Conservation (phyloP, 2,329 filamentous ascomycete species). For the Pseudogymnoascus sp. region DNA sequence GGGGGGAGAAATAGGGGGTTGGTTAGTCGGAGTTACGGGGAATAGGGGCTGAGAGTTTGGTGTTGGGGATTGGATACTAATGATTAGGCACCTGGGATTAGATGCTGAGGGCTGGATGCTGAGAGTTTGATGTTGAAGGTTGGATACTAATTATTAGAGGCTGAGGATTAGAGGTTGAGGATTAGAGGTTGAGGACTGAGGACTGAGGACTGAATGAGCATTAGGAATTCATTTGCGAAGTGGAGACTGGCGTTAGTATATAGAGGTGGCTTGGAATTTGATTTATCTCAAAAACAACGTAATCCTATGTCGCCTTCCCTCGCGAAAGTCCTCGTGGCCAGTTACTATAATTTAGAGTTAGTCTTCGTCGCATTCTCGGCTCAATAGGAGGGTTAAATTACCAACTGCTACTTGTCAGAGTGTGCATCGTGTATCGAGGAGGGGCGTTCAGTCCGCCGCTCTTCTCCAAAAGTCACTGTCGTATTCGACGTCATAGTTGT, state of each 20-base stretch:
- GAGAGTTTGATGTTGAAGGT: too few species aligned
- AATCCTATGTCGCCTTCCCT: constrained; percentile 25
- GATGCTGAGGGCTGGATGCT: neutral
- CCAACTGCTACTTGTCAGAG: constrained; percentile 10
- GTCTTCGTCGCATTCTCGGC: constrained; percentile 9
- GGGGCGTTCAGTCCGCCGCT: constrained; percentile 10
- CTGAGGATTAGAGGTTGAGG: too few species aligned
- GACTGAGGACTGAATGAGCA: neutral
- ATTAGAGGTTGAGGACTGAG: neutral
- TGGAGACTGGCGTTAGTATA: neutral
- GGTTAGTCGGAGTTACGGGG: neutral
- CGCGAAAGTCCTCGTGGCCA: neutral
- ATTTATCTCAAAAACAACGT: constrained; percentile 26
- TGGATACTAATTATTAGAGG: too few species aligned
- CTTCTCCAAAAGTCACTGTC: constrained; percentile 13
- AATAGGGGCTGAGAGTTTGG: neutral
- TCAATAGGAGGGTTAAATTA: constrained; percentile 12
- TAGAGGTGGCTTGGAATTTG: neutral
- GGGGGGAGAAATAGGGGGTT: neutral
- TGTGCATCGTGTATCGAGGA: neutral
- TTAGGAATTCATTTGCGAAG: neutral
- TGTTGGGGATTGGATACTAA: neutral
- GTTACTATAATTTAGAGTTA: constrained; percentile 10
- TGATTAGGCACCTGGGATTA: neutral
- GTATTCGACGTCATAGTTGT: constrained; percentile 9